phyloP scores from a whole-genome alignment of 352 stramenopile species.

The Phytopythium litorale region DNA sequence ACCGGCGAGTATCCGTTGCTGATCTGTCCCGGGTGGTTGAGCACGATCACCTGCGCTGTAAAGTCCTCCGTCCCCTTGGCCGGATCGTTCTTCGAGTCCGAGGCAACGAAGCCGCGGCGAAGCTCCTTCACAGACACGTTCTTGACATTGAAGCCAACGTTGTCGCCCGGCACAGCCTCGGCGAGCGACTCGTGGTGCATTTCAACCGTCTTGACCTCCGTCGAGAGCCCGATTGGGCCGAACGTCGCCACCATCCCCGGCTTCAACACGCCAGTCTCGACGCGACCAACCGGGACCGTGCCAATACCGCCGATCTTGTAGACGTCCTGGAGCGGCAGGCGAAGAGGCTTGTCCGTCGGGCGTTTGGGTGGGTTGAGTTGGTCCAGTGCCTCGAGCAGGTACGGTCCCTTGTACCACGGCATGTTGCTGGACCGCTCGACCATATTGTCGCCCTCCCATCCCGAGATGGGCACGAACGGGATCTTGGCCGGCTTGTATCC shows the following conservation, averaged over 20 bases:
- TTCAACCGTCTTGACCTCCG: constrained; percentile 96
- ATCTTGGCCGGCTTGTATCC: constrained; percentile 96
- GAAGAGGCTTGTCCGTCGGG: constrained; percentile 93
- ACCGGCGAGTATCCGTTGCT: constrained; percentile 92
- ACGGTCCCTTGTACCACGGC: constrained; percentile 95
- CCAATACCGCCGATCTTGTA: constrained; percentile 98
- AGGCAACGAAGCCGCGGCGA: constrained; percentile 92
- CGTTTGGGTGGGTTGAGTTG: constrained; percentile 89
- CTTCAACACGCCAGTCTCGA: constrained; percentile 97
- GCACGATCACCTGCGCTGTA: constrained; percentile 95
- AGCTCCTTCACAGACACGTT: constrained; percentile 95
- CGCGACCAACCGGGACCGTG: constrained; percentile 94
- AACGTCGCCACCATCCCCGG: constrained; percentile 92
- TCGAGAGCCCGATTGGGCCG: constrained; percentile 86
- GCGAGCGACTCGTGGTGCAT: constrained; percentile 94
- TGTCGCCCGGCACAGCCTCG: constrained; percentile 93
- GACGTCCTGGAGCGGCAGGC: constrained; percentile 95
- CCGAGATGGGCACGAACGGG: constrained; percentile 96
- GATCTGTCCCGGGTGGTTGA: constrained; percentile 95
- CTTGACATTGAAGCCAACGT: constrained; percentile 98
- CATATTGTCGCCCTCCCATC: constrained; percentile 98
- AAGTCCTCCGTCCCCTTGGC: constrained; percentile 85
- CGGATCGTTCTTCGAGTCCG: constrained; percentile 92
- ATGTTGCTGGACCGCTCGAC: constrained; percentile 93
- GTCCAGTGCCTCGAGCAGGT: constrained; percentile 92